These are phyloP conservation scores for Rubroshorea leprosula DNA, from an alignment of 345 rosid genomes.

Conservation along the genomic window DNA sequence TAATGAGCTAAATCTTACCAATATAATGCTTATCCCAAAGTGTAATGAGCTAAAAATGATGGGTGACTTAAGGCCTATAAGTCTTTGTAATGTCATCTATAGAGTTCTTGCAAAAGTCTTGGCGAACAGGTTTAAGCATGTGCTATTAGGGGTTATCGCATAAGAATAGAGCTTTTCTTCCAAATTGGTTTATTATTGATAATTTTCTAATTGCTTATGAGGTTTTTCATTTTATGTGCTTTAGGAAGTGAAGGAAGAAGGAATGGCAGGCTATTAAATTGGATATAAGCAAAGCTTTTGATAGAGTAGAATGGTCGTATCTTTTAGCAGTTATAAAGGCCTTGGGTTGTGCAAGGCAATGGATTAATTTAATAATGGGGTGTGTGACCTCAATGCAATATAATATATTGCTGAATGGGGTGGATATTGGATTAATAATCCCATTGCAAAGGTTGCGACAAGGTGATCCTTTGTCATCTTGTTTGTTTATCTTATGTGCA, in stretches of 20 bases:
- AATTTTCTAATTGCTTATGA: neutral
- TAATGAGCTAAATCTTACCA: no score
- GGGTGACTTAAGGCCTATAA: neutral
- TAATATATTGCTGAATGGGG: neutral
- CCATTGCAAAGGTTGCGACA: neutral
- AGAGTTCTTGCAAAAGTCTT: neutral
- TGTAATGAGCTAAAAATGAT: no score
- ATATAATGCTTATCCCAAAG: no score
- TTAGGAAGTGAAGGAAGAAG: neutral
- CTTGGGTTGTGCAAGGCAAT: neutral
- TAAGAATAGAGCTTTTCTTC: no score
- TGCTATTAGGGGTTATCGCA: no score
- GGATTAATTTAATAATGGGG: neutral
- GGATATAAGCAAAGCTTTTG: neutral
- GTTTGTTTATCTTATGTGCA: neutral
- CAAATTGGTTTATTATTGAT: no score
- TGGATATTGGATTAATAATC: fast-evolving
- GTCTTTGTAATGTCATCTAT: neutral
- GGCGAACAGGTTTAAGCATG: neutral
- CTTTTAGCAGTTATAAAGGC: neutral
- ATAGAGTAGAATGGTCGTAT: neutral
- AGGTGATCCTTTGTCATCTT: neutral
- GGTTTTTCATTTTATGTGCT: neutral
- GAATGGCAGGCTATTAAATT: neutral
- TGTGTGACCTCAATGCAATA: neutral